A percentile compares a stretch with the other conserved stretches of the same genome.
Conservation (phyloP, 305 asterid genomes). For the Fraxinus paxiana region DNA sequence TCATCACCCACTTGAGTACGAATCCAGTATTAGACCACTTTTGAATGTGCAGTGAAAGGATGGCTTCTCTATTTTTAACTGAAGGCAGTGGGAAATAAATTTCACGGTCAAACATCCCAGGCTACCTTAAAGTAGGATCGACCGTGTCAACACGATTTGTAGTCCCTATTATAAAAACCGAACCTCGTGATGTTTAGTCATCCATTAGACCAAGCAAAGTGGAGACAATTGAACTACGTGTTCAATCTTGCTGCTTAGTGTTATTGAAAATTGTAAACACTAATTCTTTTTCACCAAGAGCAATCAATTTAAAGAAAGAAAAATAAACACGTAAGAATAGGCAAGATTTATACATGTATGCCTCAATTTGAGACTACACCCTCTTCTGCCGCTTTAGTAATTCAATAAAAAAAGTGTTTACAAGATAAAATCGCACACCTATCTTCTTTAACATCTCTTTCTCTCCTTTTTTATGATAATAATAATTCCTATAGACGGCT, state of each 20-base stretch:
- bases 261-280: no score
- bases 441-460: no score
- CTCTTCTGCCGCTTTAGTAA: no score
- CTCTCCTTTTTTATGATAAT: no score
- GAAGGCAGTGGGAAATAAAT: conserved; percentile 91
- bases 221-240: conserved; percentile 94
- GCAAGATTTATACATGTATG: no score
- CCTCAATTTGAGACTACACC: no score
- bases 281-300: no score
- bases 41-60: conserved; percentile 75
- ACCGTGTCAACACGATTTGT: conserved; percentile 95
- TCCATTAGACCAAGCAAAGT: conserved; percentile 94
- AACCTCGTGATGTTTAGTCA: conserved; percentile 91
- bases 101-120: conserved; percentile 94
- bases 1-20: conserved; percentile 57
- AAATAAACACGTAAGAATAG: no score
- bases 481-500: no score
- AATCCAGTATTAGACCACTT: conserved; percentile 86
- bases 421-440: no score
- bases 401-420: no score
- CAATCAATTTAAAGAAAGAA: no score
- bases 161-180: conserved; percentile 91
- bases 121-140: conserved; percentile 94
- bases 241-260: conserved; percentile 75
- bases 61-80: conserved; percentile 74